A percentile compares a stretch with the other conserved stretches of the same genome.
These are phyloP conservation scores for Blastobotrys ciferrii DNA, from an alignment of 1,139 yeast species.

Conservation along the genomic window DNA sequence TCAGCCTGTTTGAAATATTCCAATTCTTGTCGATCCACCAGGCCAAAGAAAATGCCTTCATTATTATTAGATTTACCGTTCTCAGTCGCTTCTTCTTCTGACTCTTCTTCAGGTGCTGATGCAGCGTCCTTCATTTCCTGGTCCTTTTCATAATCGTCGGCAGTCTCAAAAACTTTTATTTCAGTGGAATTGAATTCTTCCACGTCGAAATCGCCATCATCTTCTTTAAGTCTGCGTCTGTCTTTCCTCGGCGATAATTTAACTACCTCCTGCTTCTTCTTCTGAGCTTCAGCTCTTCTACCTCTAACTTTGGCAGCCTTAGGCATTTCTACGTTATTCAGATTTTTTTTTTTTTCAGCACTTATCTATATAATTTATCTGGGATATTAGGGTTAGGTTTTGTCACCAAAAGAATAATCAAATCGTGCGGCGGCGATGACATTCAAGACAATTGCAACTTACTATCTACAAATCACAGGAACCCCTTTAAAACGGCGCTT, in stretches of 20 bases:
- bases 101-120: constrained; percentile 7
- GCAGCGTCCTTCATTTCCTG: constrained; percentile 10
- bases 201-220: constrained; percentile 12
- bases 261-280: constrained; percentile 16
- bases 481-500: too few species aligned
- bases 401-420: neutral
- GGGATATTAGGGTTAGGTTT: constrained; percentile 6
- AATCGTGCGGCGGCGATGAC: too few species aligned
- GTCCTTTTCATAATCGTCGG: constrained; percentile 11
- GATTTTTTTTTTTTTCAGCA: neutral
- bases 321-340: constrained; percentile 10
- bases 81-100: constrained; percentile 11
- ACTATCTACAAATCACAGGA: too few species aligned
- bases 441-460: too few species aligned
- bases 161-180: constrained; percentile 14
- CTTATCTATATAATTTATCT: neutral
- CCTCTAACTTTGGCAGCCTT: constrained; percentile 18
- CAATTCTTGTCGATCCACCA: constrained; percentile 76
- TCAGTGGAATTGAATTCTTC: constrained; percentile 13
- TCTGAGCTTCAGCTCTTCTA: constrained; percentile 16
- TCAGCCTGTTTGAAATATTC: constrained; percentile 94
- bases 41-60: constrained; percentile 65
- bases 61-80: constrained; percentile 3
- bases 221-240: neutral
- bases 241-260: neutral